A percentile compares a stretch with the other conserved stretches of the same genome.
phyloP scores from a whole-genome alignment of 257 asterid species.

The Solanum dulcamara region DNA sequence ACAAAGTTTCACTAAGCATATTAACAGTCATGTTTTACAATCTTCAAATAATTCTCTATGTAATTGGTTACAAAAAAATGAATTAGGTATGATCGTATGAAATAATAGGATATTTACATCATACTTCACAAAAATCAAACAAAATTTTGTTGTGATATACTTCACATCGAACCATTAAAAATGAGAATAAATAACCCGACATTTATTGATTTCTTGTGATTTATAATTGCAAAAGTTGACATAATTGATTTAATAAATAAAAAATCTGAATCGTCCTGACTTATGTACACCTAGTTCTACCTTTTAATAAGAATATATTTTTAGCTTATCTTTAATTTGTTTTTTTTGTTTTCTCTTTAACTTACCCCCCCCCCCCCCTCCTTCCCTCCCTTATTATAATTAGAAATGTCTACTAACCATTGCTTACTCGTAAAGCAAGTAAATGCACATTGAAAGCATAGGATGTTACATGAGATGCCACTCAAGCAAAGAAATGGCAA shows the following conservation, averaged over 20 bases:
- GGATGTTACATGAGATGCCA: neutral
- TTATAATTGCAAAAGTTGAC: neutral
- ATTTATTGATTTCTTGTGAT: neutral
- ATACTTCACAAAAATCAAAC: too few relatives aligned
- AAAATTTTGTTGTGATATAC: too few relatives aligned
- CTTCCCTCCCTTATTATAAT: neutral
- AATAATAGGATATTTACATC: too few relatives aligned
- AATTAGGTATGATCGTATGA: too few relatives aligned
- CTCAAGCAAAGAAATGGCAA: neutral
- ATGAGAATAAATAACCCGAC: neutral
- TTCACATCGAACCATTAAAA: neutral
- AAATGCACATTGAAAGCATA: neutral
- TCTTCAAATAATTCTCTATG: neutral
- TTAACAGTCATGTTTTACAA: neutral
- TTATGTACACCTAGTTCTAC: neutral
- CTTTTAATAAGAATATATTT: neutral
- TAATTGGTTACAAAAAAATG: too few relatives aligned
- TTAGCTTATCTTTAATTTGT: neutral
- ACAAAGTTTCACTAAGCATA: neutral
- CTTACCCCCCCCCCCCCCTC: neutral
- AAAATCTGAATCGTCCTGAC: neutral
- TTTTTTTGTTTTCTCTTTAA: neutral
- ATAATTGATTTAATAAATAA: neutral
- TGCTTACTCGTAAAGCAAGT: neutral
- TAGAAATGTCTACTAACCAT: neutral